A percentile compares a stretch with the other conserved stretches of the same genome.
These are phyloP conservation scores for Cydonia oblonga DNA, from an alignment of 331 rosid species.

Conservation along the genomic window DNA sequence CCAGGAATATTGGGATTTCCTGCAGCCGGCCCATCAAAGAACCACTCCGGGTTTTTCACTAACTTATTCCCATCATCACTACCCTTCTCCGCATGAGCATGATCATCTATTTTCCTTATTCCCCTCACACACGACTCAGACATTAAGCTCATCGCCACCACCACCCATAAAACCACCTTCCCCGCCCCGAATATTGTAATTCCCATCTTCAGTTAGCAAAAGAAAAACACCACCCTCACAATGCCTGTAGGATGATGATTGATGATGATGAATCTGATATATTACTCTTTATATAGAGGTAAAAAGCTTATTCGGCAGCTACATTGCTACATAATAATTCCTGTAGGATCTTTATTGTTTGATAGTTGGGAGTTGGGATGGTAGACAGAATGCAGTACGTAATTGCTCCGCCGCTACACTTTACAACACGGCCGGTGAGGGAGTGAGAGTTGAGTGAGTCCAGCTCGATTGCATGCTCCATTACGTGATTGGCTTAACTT, in stretches of 20 bases:
- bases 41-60: constrained; percentile 33
- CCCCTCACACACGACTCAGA: not conserved
- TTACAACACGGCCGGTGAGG: not conserved
- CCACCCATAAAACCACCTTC: not conserved
- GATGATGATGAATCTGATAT: too few relatives aligned
- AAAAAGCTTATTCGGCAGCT: not conserved
- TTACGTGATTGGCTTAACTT: constrained; percentile 23
- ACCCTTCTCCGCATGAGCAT: not conserved
- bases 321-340: not conserved
- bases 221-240: too few relatives aligned
- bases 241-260: too few relatives aligned
- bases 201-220: not conserved
- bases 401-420: not conserved
- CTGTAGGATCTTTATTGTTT: not conserved
- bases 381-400: not conserved
- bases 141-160: not conserved
- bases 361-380: not conserved
- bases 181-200: not conserved
- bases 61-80: not conserved
- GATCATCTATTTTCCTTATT: constrained; percentile 3
- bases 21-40: constrained; percentile 15
- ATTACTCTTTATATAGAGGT: not conserved
- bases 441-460: not conserved
- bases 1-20: not conserved
- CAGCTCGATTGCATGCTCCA: constrained; percentile 28